Evolutionary conservation across 441 rosid genomes (phyloP).

Genomic region (Gossypium schwendimanii): DNA sequence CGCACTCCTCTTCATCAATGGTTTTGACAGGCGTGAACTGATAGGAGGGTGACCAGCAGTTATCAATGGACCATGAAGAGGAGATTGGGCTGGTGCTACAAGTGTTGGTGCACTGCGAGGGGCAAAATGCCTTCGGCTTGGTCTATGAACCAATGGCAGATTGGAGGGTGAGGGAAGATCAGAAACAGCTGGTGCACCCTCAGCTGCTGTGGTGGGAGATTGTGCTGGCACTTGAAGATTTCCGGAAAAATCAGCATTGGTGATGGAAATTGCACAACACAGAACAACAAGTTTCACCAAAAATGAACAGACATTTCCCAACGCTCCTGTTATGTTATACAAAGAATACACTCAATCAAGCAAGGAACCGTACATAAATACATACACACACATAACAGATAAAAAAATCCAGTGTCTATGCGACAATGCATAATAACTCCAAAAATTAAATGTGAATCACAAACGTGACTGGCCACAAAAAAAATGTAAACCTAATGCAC

Average conservation of each 20-base stretch:
- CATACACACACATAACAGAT: not conserved
- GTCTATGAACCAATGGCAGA: conserved; percentile 33
- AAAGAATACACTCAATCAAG: conserved; percentile 3
- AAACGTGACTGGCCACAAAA: not conserved
- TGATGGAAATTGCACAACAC: conserved; percentile 29
- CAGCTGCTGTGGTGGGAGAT: conserved; percentile 34
- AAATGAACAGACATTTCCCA: conserved; percentile 14
- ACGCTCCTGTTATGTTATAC: conserved; percentile 32
- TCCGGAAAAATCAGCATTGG: conserved; percentile 27
- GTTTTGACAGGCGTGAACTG: conserved; percentile 53
- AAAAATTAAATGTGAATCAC: not conserved
- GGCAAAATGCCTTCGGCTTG: conserved; percentile 31
- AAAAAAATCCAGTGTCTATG: not conserved
- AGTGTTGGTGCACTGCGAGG: conserved; percentile 31
- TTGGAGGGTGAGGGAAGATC: conserved; percentile 27
- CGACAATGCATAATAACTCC: not conserved
- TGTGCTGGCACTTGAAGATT: conserved; percentile 29
- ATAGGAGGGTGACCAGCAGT: conserved; percentile 53
- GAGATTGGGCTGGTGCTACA: conserved; percentile 45
- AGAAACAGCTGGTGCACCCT: conserved; percentile 32
- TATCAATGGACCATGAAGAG: conserved; percentile 46
- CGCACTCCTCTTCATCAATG: conserved; percentile 46
- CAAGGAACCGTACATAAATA: not conserved
- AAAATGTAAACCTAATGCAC: not conserved
- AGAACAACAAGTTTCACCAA: conserved; percentile 34